Evolutionary conservation across 139 green algal genomes (phyloP).

Genomic region (Monoraphidium neglectum): DNA sequence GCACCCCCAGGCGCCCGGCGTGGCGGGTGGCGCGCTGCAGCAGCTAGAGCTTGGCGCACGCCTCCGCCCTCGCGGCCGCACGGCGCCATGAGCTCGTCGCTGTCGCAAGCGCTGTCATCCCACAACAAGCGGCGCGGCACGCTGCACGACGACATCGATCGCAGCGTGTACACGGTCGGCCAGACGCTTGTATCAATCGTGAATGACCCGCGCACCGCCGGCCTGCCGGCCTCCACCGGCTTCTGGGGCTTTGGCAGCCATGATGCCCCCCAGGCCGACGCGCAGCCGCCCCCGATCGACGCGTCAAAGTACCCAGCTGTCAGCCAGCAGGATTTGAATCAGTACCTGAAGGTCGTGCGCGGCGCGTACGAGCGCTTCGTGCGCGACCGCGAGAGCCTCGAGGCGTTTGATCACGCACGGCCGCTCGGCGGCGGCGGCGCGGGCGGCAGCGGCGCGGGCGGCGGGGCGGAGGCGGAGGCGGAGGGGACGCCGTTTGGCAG

Average conservation of each 20-base stretch:
- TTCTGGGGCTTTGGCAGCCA: constrained; percentile 39
- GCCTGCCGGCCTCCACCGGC: constrained; percentile 3
- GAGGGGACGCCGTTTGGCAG: too few species aligned
- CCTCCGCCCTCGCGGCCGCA: too few species aligned
- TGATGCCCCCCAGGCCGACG: not conserved
- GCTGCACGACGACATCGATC: constrained; percentile 28
- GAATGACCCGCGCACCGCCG: constrained; percentile 52
- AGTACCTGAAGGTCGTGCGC: constrained; percentile 41
- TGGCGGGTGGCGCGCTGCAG: too few species aligned
- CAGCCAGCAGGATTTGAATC: constrained; percentile 35
- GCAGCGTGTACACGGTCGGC: constrained; percentile 39
- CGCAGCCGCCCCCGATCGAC: constrained; percentile 44
- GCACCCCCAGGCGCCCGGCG: too few species aligned
- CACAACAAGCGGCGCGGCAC: constrained; percentile 1
- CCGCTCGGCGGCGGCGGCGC: not conserved
- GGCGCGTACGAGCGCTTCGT: constrained; percentile 42
- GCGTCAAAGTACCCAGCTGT: constrained; percentile 46
- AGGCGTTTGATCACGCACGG: constrained; percentile 18
- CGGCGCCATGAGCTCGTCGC: too few species aligned
- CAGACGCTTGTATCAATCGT: constrained; percentile 49
- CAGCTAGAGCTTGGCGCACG: too few species aligned
- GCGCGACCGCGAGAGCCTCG: constrained; percentile 37
- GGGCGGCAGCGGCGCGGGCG: not conserved
- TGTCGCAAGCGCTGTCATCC: too few species aligned
- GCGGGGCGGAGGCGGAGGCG: too few species aligned